Conservation (phyloP, 2,329 filamentous ascomycete species). For the Cladorrhinum sp. region DNA sequence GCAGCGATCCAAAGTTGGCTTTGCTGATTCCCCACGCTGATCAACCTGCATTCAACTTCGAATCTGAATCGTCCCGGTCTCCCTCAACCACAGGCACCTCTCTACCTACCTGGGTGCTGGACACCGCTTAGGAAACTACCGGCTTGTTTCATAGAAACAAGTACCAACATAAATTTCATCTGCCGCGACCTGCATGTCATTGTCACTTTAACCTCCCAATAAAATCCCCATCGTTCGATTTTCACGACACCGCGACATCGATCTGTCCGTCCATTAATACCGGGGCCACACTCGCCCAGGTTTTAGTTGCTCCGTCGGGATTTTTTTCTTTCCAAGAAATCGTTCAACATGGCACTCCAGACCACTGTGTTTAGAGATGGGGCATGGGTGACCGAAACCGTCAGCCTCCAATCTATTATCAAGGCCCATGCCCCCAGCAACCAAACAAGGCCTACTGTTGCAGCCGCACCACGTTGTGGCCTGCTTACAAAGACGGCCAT, state of each 20-base stretch:
- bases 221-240: neutral
- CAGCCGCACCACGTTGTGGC: slow-evolving; percentile 57
- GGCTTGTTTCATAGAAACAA: too few species aligned
- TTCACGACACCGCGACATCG: neutral
- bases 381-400: slow-evolving; percentile 55
- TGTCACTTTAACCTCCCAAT: neutral
- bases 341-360: slow-evolving; percentile 47
- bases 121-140: too few species aligned
- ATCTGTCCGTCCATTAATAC: neutral
- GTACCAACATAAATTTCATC: neutral
- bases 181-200: neutral
- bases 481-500: slow-evolving; percentile 76
- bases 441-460: slow-evolving; percentile 31
- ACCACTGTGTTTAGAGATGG: slow-evolving; percentile 53
- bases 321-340: neutral
- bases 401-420: slow-evolving; percentile 44
- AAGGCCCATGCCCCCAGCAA: slow-evolving; percentile 37
- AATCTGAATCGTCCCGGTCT: neutral
- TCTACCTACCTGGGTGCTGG: too few species aligned
- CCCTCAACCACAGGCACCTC: neutral
- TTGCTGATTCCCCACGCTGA: neutral
- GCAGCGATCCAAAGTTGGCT: neutral
- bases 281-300: neutral
- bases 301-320: neutral
- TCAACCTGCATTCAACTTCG: neutral